These are phyloP conservation scores for Plasmodium sp. DNA, from an alignment of 169 alveolate species.

Conservation along the genomic window DNA sequence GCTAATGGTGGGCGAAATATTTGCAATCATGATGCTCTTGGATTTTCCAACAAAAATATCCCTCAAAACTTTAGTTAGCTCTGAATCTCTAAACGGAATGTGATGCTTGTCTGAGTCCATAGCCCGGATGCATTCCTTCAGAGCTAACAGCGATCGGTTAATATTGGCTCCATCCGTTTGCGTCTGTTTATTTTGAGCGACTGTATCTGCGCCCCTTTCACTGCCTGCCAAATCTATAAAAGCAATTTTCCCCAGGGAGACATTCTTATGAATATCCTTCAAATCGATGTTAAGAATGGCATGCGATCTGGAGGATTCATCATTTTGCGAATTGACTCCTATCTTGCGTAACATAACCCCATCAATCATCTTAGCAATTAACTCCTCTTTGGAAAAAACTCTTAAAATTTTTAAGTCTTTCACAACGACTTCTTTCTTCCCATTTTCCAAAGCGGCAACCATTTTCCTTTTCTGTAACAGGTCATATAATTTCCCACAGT, in stretches of 20 bases:
- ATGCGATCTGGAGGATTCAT: conserved; percentile 98
- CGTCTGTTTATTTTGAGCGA: conserved; percentile 95
- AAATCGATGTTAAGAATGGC: conserved; percentile 96
- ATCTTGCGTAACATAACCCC: conserved; percentile 93
- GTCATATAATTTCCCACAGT: conserved; percentile 98
- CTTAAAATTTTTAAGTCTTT: conserved; percentile 92
- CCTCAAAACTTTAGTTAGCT: conserved; percentile 95
- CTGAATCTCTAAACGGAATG: conserved; percentile 99
- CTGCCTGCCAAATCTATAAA: conserved; percentile 99
- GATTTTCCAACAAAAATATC: conserved; percentile 96
- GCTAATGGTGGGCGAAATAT: conserved; percentile 96
- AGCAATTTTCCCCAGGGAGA: conserved; percentile 92
- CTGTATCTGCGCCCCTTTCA: conserved; percentile 99
- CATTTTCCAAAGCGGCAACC: conserved; percentile 91
- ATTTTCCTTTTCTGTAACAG: conserved; percentile 94
- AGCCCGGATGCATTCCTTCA: conserved; percentile 99
- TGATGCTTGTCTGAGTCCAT: conserved; percentile 98
- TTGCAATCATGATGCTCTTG: conserved; percentile 98
- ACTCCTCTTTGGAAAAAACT: conserved; percentile 90
- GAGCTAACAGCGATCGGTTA: conserved; percentile 97
- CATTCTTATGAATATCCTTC: conserved; percentile 86
- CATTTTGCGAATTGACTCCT: conserved; percentile 98
- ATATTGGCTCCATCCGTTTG: conserved; percentile 99
- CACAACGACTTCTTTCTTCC: conserved; percentile 95
- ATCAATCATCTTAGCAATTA: conserved; percentile 91